These are phyloP conservation scores for Musa acuminata DNA, from an alignment of 176 grass and related monocot species.

Conservation along the genomic window DNA sequence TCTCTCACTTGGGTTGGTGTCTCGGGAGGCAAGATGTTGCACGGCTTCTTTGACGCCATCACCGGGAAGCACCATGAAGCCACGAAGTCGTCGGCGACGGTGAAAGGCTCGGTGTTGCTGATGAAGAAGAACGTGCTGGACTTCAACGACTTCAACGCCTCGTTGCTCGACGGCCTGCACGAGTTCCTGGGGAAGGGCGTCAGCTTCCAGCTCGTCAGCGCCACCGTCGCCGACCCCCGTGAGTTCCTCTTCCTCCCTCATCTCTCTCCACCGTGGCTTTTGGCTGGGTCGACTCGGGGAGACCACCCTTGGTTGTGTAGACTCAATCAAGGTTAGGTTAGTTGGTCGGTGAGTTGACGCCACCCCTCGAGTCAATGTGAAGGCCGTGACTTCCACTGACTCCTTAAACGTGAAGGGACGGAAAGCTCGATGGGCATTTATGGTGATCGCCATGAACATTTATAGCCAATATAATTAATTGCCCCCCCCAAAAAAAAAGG, in stretches of 20 bases:
- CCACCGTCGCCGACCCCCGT: constrained; percentile 51
- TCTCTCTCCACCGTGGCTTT: background rate
- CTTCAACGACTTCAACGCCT: constrained; percentile 46
- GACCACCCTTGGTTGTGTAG: too few relatives aligned
- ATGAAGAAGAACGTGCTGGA: constrained; percentile 47
- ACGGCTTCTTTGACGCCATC: constrained; percentile 28
- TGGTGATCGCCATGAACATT: too few relatives aligned
- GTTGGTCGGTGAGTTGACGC: too few relatives aligned
- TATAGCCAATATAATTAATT: too few relatives aligned
- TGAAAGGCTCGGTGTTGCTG: constrained; percentile 37
- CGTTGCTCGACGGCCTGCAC: constrained; percentile 48
- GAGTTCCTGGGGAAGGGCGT: constrained; percentile 41
- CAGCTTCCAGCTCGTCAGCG: constrained; percentile 60
- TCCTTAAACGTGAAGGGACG: too few relatives aligned
- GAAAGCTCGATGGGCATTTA: too few relatives aligned
- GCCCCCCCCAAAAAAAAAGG: too few relatives aligned
- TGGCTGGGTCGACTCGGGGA: too few relatives aligned
- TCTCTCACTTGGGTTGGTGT: too few relatives aligned
- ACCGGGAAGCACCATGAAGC: constrained; percentile 52
- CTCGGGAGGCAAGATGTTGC: constrained; percentile 23
- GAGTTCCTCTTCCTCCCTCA: background rate
- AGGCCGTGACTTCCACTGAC: too few relatives aligned
- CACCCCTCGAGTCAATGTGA: too few relatives aligned
- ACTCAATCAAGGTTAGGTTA: too few relatives aligned
- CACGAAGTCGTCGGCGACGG: constrained; percentile 16